Percentiles rank a stretch among this genome's conserved stretches.
Conservation (phyloP, 1,284 basidiomycete species). For the Puccinia hordei region DNA sequence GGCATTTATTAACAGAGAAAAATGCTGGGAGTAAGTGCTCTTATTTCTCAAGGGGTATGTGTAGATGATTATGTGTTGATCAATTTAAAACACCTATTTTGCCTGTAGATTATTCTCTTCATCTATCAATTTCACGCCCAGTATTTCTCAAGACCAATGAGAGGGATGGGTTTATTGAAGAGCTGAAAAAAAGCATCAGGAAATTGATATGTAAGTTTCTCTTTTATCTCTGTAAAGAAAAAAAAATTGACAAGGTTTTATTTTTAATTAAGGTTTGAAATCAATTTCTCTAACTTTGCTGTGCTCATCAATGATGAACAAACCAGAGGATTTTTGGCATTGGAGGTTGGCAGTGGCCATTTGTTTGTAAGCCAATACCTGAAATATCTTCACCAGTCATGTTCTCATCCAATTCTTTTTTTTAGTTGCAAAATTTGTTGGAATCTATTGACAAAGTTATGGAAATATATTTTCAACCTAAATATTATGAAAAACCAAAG, state of each 20-base stretch:
- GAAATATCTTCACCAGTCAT: not conserved
- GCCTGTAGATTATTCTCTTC: constrained; percentile 14
- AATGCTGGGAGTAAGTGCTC: not conserved
- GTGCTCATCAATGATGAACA: constrained; percentile 20
- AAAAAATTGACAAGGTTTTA: not conserved
- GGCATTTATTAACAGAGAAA: not conserved
- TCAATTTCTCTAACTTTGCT: constrained; percentile 34
- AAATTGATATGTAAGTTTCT: not conserved
- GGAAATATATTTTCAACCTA: not conserved
- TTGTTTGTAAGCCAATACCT: constrained; percentile 9
- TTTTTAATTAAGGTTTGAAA: not conserved
- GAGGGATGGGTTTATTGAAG: constrained; percentile 9
- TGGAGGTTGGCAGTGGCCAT: constrained; percentile 44
- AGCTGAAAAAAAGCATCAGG: not conserved
- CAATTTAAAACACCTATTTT: too few relatives aligned
- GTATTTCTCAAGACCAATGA: constrained; percentile 16
- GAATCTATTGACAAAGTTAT: not conserved
- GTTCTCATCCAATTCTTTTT: not conserved
- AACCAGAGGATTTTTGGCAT: constrained; percentile 23
- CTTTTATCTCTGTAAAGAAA: not conserved
- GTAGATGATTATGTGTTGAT: too few relatives aligned
- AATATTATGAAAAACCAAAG: constrained; percentile 9
- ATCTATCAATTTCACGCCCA: not conserved
- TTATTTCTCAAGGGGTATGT: too few relatives aligned
- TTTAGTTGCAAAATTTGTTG: not conserved